phyloP scores from a whole-genome alignment of 176 grass and related monocot species.

The Oryza australiensis region DNA sequence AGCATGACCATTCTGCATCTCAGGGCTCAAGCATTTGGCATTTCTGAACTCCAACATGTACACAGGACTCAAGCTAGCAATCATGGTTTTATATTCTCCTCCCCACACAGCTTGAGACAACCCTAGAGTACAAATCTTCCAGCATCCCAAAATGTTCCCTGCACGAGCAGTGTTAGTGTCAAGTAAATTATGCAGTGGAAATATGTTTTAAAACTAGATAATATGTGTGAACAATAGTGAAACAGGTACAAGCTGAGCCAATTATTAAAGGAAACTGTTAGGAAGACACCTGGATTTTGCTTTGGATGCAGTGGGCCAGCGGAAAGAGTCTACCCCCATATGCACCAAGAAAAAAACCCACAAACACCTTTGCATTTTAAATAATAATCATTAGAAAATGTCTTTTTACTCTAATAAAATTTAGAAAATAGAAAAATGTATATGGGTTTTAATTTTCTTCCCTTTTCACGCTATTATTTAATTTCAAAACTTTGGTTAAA shows the following conservation, averaged over 20 bases:
- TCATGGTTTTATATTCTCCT: conserved; percentile 5
- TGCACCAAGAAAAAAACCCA: not conserved
- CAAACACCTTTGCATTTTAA: no score
- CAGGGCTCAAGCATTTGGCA: conserved; percentile 24
- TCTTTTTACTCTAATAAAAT: no score
- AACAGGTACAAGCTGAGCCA: not conserved
- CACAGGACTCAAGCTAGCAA: not conserved
- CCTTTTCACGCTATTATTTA: no score
- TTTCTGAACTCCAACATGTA: conserved; percentile 5
- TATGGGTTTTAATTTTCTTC: no score
- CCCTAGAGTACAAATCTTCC: conserved; percentile 38
- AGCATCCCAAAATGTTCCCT: conserved; percentile 49
- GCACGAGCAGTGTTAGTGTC: conserved; percentile 5
- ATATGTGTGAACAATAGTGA: conserved; percentile 21
- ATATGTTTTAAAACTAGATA: not conserved
- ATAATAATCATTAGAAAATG: no score
- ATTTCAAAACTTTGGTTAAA: no score
- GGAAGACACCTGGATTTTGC: not conserved
- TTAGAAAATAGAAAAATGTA: no score
- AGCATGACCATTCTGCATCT: conserved; percentile 20
- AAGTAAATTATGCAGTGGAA: conserved; percentile 21
- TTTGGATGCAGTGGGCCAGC: not conserved
- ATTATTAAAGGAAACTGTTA: not conserved
- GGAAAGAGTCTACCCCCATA: not conserved
- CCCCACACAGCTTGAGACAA: conserved; percentile 32